Evolutionary conservation across 2,329 filamentous ascomycete genomes (phyloP).

Genomic region (Aureobasidium sp.): DNA sequence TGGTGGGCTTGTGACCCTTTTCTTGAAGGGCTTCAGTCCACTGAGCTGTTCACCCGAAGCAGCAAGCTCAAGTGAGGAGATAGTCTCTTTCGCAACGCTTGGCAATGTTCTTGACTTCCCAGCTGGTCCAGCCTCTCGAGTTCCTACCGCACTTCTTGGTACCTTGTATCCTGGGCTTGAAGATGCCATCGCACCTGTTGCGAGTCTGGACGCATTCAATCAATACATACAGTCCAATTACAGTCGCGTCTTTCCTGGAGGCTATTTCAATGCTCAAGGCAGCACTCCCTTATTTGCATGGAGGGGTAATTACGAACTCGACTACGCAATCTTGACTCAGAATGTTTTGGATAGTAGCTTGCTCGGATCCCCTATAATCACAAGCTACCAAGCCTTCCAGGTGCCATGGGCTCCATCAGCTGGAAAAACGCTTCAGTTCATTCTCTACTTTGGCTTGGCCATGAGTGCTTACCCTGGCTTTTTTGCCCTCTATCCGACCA

Average conservation of each 20-base stretch:
- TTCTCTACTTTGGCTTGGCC: slow-evolving; percentile 74
- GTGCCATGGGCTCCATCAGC: slow-evolving; percentile 61
- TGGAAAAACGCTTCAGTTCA: slow-evolving; percentile 68
- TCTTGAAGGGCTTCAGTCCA: slow-evolving; percentile 53
- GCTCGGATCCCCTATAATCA: slow-evolving; percentile 61
- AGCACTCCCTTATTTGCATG: slow-evolving; percentile 62
- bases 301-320: slow-evolving; percentile 57
- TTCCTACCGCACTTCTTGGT: slow-evolving; percentile 29
- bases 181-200: slow-evolving; percentile 45
- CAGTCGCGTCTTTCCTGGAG: slow-evolving; percentile 66
- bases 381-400: slow-evolving; percentile 68
- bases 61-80: background rate
- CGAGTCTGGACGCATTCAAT: slow-evolving; percentile 63
- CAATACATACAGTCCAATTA: slow-evolving; percentile 56
- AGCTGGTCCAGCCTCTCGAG: slow-evolving; percentile 32
- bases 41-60: slow-evolving; percentile 40
- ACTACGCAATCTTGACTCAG: slow-evolving; percentile 66
- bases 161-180: slow-evolving; percentile 23
- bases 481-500: slow-evolving; percentile 82
- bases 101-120: slow-evolving; percentile 29
- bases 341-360: slow-evolving; percentile 83
- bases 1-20: slow-evolving; percentile 70
- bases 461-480: slow-evolving; percentile 76
- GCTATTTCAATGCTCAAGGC: slow-evolving; percentile 57
- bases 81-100: slow-evolving; percentile 21